Base-by-base conservation (phyloP, 108 stramenopile genomes). In the Pseudonitzschia multiseries region DNA sequence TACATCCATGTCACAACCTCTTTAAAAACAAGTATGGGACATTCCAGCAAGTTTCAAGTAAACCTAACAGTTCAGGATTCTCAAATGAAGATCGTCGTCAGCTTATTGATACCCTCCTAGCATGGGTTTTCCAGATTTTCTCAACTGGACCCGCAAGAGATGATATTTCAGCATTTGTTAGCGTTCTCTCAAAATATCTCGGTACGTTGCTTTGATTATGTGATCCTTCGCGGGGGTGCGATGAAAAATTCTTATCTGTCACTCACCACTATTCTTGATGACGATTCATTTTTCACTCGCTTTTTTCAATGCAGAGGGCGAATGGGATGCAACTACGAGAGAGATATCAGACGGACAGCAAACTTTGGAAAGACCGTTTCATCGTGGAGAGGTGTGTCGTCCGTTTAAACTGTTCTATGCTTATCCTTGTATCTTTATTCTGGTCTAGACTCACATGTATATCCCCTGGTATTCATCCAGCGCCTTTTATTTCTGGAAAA, bases 401-500 rank as follows among this genome's bases (percentile, higher is more conserved):
- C 24, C 20, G 54, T 56, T 56, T 26, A 1, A 9, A n/a, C 17
- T n/a, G 20, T 10, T 51, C 9, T 51, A 9, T 51, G 20, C 3
- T n/a, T 51, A n/a, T 51, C 50, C 17, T n/a, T 9, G n/a, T 51
- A 9, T 36, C 2, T 5, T 5, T 36, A 36, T 36, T 36, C 36
- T 51, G 4, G 4, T 1, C n/a, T 1, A 51, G 9, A 51, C n/a
- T 51, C n/a, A n/a, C 54, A 20, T 26, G 2, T 20, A 3, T 56
- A 1, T n/a, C 10, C 21, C 22, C 24, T 56, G 22, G 17, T 14
- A 48, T 48, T 18, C 12, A 26, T 26, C n/a, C 48, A 69, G 33
- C 57, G 61, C 27, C 68, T 57, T 51, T 22, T 44, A n/a, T 65
- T 57, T 43, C 63, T 52, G 33, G 28, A 65, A 44, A 79, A 81